Percentiles rank a stretch among this genome's conserved stretches.
phyloP scores from a whole-genome alignment of 2,329 filamentous ascomycete species.

The Colletotrichum abscissum region DNA sequence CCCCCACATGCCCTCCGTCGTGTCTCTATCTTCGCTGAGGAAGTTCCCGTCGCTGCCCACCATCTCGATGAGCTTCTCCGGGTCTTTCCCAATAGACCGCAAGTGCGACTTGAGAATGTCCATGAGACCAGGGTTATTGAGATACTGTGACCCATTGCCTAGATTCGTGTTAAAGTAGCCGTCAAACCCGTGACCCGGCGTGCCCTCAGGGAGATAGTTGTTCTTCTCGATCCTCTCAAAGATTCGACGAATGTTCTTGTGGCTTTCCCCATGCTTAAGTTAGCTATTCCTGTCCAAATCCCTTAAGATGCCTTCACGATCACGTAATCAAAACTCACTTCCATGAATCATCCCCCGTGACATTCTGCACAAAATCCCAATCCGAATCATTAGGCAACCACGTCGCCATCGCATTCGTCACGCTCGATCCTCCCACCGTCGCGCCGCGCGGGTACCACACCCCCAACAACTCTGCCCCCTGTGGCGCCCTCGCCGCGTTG shows the following conservation, averaged over 20 bases:
- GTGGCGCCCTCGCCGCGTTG: slow-evolving; percentile 41
- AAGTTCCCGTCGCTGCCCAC: slow-evolving; percentile 46
- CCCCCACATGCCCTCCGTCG: slow-evolving; percentile 22
- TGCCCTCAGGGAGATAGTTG: slow-evolving; percentile 51
- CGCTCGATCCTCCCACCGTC: slow-evolving; percentile 61
- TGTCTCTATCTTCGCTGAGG: slow-evolving; percentile 40
- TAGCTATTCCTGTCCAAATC: not conserved
- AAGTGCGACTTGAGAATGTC: slow-evolving; percentile 25
- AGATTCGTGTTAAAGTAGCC: slow-evolving; percentile 40
- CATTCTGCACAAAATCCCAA: slow-evolving; percentile 64
- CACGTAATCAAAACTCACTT: slow-evolving; percentile 32
- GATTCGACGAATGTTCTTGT: slow-evolving; percentile 54
- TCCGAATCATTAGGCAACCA: slow-evolving; percentile 69
- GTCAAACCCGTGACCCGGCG: slow-evolving; percentile 53
- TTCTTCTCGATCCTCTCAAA: slow-evolving; percentile 56
- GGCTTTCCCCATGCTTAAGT: slow-evolving; percentile 13
- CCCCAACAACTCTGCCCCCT: slow-evolving; percentile 52
- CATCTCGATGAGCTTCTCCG: slow-evolving; percentile 39
- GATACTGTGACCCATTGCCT: slow-evolving; percentile 44
- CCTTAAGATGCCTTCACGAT: too few species aligned
- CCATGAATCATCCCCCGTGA: slow-evolving; percentile 72
- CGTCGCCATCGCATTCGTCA: slow-evolving; percentile 70
- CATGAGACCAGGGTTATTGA: not conserved
- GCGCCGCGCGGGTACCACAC: slow-evolving; percentile 58
- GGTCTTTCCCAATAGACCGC: slow-evolving; percentile 33